phyloP scores from a whole-genome alignment of 2,329 filamentous ascomycete species.

The Neocatenulostroma microsporum region DNA sequence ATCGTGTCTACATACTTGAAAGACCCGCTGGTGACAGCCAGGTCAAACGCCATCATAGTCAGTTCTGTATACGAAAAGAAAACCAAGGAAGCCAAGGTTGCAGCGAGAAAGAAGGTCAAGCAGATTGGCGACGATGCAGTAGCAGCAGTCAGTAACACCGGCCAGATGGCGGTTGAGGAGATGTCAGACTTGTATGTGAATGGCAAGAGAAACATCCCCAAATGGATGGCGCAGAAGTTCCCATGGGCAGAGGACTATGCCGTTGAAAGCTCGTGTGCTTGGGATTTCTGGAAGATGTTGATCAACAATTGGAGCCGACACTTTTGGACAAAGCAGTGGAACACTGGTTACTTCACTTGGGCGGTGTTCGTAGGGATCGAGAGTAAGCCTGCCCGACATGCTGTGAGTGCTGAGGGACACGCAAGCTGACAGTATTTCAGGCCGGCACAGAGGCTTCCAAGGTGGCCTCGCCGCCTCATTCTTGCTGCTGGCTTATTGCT shows the following conservation, averaged over 20 bases:
- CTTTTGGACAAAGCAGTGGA: constrained; percentile 17
- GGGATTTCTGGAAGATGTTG: constrained; percentile 13
- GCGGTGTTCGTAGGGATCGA: constrained; percentile 12
- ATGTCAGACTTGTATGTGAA: constrained; percentile 1
- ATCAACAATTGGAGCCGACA: constrained; percentile 6
- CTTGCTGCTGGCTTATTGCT: constrained; percentile 11
- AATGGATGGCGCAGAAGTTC: neutral
- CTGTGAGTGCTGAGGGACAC: neutral
- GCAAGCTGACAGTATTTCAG: constrained; percentile 1
- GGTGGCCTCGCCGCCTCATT: constrained; percentile 4
- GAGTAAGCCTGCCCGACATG: constrained; percentile 7
- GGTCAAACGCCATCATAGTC: no score
- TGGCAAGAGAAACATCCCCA: neutral
- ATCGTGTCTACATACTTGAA: no score
- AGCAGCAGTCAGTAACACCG: no score
- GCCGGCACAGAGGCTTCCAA: constrained; percentile 4
- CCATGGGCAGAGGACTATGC: neutral
- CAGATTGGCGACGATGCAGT: neutral
- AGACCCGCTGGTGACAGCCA: no score
- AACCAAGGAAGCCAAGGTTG: neutral
- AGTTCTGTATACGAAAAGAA: no score
- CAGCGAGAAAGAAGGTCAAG: neutral
- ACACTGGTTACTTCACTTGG: constrained; percentile 13
- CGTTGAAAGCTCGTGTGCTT: constrained; percentile 3
- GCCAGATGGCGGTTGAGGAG: neutral